Evolutionary conservation across 177 flowering plant genomes (phyloP).

Genomic region (Vitis hybrid): DNA sequence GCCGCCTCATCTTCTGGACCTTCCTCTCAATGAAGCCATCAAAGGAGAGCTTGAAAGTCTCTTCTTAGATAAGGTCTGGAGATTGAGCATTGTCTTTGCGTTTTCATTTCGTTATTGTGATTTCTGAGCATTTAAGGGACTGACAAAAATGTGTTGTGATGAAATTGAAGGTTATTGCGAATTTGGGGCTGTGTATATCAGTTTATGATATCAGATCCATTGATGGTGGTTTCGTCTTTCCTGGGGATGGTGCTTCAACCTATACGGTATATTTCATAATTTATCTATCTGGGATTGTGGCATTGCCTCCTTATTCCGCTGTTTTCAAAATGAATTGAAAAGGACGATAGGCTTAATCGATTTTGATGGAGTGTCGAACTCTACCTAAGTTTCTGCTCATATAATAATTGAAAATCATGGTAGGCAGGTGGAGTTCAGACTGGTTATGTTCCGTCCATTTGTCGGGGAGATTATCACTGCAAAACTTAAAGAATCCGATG

Average conservation of each 20-base stretch:
- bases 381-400: no score
- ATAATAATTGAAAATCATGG: no score
- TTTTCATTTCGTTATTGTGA: no score
- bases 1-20: no score
- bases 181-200: conserved; percentile 29
- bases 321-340: no score
- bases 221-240: conserved; percentile 27
- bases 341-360: not conserved
- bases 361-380: not conserved
- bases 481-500: conserved; percentile 52
- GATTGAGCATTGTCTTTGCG: no score
- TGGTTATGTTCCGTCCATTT: conserved; percentile 80
- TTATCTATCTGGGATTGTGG: not conserved
- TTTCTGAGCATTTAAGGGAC: not conserved
- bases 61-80: no score
- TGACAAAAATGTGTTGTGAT: not conserved
- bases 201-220: conserved; percentile 31
- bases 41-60: no score
- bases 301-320: no score
- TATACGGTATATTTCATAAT: conserved; percentile 23
- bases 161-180: conserved; percentile 23
- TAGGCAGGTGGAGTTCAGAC: conserved; percentile 59
- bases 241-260: conserved; percentile 39
- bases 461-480: conserved; percentile 71
- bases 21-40: no score